A percentile compares a stretch with the other conserved stretches of the same genome.
Conservation (phyloP, 75 land plant genomes). For the Larix kaempferi region DNA sequence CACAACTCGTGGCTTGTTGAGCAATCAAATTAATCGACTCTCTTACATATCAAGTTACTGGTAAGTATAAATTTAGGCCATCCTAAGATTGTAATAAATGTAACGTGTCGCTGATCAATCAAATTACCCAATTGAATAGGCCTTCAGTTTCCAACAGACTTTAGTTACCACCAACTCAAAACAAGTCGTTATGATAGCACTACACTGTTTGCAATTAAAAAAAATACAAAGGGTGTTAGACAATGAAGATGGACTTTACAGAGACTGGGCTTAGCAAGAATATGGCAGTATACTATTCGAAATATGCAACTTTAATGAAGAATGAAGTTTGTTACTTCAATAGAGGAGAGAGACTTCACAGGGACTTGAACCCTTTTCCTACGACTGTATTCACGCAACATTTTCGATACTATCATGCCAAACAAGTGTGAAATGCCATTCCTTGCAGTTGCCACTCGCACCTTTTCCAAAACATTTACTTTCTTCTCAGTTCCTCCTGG, state of each 20-base stretch:
- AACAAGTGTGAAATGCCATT: too few relatives aligned
- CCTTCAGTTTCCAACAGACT: not conserved
- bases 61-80: not conserved
- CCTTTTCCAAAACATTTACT: too few relatives aligned
- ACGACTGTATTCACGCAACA: not conserved
- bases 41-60: not conserved
- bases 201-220: not conserved
- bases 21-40: not conserved
- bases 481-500: too few relatives aligned
- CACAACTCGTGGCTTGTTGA: not conserved
- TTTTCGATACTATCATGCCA: too few relatives aligned
- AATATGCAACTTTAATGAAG: too few relatives aligned
- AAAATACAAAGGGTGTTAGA: not conserved
- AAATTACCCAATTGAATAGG: not conserved
- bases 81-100: not conserved
- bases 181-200: not conserved
- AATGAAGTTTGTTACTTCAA: not conserved
- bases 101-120: not conserved
- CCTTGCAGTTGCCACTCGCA: too few relatives aligned
- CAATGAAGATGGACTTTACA: not conserved
- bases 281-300: not conserved
- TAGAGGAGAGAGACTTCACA: not conserved
- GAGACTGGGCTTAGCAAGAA: not conserved
- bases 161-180: not conserved
- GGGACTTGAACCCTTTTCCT: not conserved